These are phyloP conservation scores for Phytophthora pinifolia DNA, from an alignment of 352 stramenopile species.

Conservation along the genomic window DNA sequence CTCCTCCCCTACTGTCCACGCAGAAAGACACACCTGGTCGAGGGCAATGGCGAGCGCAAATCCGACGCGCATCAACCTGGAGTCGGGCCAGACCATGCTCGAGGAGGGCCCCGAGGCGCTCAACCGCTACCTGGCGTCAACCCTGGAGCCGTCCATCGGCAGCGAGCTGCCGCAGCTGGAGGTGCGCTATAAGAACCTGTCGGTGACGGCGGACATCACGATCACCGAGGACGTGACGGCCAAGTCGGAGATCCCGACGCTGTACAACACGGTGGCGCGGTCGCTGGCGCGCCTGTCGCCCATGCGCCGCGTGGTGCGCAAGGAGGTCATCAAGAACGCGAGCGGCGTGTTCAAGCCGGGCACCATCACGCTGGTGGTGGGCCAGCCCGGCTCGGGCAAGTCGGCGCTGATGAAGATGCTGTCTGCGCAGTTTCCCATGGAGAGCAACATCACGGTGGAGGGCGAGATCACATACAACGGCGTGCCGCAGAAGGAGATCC, in stretches of 20 bases:
- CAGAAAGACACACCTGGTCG: background rate
- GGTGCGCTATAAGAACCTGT: slow-evolving; percentile 48
- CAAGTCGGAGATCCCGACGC: slow-evolving; percentile 30
- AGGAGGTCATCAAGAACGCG: slow-evolving; percentile 32
- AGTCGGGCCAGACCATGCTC: slow-evolving; percentile 22
- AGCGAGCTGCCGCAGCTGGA: slow-evolving; percentile 47
- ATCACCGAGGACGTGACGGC: slow-evolving; percentile 21
- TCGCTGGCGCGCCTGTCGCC: slow-evolving; percentile 11
- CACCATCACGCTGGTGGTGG: slow-evolving; percentile 13
- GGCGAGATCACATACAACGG: slow-evolving; percentile 20
- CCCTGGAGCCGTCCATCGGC: slow-evolving; percentile 36
- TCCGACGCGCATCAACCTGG: slow-evolving; percentile 8
- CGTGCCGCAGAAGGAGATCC: slow-evolving; percentile 12
- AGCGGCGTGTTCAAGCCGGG: slow-evolving; percentile 21
- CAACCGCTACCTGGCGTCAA: slow-evolving; percentile 25
- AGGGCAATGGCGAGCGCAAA: slow-evolving; percentile 7
- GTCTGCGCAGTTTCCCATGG: slow-evolving; percentile 18
- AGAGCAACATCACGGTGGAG: slow-evolving; percentile 25
- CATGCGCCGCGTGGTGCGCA: slow-evolving; percentile 25
- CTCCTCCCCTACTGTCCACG: background rate
- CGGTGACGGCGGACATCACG: slow-evolving; percentile 35
- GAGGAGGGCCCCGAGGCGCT: slow-evolving; percentile 29
- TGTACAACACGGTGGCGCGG: slow-evolving; percentile 36
- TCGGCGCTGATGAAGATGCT: slow-evolving; percentile 31
- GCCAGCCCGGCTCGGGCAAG: slow-evolving; percentile 9